A percentile compares a stretch with the other conserved stretches of the same genome.
Evolutionary conservation across 1,284 basidiomycete species (phyloP).

Genomic region (Ustilago hordei): DNA sequence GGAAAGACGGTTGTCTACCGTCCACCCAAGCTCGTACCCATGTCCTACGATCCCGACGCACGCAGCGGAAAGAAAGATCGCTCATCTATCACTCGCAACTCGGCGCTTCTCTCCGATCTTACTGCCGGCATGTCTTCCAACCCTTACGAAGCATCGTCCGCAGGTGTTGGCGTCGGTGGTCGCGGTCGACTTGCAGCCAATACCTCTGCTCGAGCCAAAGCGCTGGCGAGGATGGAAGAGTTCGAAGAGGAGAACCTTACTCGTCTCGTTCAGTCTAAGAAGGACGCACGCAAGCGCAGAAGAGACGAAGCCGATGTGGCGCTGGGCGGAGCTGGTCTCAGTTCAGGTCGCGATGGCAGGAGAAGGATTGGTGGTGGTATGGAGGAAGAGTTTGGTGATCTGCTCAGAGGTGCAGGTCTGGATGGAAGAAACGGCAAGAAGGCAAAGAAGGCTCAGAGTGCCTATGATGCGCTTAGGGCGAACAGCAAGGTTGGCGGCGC

Average conservation of each 20-base stretch:
- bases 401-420: slow-evolving; percentile 55
- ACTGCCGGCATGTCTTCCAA: slow-evolving; percentile 64
- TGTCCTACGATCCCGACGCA: slow-evolving; percentile 83
- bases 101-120: slow-evolving; percentile 64
- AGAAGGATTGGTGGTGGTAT: slow-evolving; percentile 65
- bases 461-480: slow-evolving; percentile 38
- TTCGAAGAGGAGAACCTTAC: slow-evolving; percentile 98
- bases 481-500: slow-evolving; percentile 35
- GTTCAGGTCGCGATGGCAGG: slow-evolving; percentile 49
- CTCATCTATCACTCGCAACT: slow-evolving; percentile 52
- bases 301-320: slow-evolving; percentile 92
- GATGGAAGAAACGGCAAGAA: slow-evolving; percentile 51
- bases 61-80: slow-evolving; percentile 71
- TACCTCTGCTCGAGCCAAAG: slow-evolving; percentile 76
- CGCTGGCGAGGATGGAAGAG: slow-evolving; percentile 84
- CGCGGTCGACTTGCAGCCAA: slow-evolving; percentile 44
- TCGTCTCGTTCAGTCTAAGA: slow-evolving; percentile 89
- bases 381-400: slow-evolving; percentile 68
- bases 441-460: slow-evolving; percentile 47
- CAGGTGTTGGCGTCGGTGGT: slow-evolving; percentile 61
- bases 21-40: slow-evolving; percentile 89
- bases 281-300: slow-evolving; percentile 80
- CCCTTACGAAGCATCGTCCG: slow-evolving; percentile 64
- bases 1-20: slow-evolving; percentile 77
- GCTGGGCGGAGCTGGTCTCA: slow-evolving; percentile 75